Evolutionary conservation across 805 yeast species (phyloP).

Genomic region (Candida jianshihensis): DNA sequence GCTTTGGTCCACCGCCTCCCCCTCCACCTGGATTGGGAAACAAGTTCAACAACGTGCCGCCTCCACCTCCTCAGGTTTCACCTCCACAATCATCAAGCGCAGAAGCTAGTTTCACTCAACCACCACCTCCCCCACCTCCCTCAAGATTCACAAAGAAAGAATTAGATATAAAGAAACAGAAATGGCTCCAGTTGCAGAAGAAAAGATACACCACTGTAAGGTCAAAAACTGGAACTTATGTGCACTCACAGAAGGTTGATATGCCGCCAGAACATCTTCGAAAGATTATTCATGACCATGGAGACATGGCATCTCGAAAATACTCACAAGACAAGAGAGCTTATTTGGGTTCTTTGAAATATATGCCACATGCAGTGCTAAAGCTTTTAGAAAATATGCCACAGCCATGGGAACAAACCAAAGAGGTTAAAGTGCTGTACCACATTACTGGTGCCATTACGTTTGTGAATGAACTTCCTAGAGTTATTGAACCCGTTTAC

Average conservation of each 20-base stretch:
- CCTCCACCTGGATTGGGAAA: no score
- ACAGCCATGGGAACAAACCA: slow-evolving; percentile 91
- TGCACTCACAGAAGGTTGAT: slow-evolving; percentile 59
- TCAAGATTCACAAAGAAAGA: slow-evolving; percentile 19
- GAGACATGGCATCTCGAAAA: slow-evolving; percentile 73
- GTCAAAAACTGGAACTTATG: slow-evolving; percentile 34
- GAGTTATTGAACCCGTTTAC: slow-evolving; percentile 88
- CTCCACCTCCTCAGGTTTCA: slow-evolving; percentile 24
- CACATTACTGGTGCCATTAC: slow-evolving; percentile 93
- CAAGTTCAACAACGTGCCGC: slow-evolving; percentile 13
- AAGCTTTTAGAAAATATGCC: slow-evolving; percentile 95
- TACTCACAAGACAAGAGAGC: slow-evolving; percentile 82
- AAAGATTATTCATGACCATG: slow-evolving; percentile 75
- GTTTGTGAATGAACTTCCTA: slow-evolving; percentile 85
- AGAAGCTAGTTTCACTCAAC: slow-evolving; percentile 12
- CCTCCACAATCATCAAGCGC: slow-evolving; percentile 18
- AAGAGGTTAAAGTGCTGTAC: slow-evolving; percentile 82
- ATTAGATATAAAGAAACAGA: slow-evolving; percentile 38
- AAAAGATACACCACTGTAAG: slow-evolving; percentile 36
- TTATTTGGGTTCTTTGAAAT: slow-evolving; percentile 84
- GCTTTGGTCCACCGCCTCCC: no score
- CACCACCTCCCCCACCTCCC: slow-evolving; percentile 24
- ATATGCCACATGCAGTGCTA: slow-evolving; percentile 90
- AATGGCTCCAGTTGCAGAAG: slow-evolving; percentile 64
- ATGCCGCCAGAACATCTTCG: slow-evolving; percentile 94